Evolutionary conservation across 441 rosid species (phyloP).

Genomic region (Populus hybrid): DNA sequence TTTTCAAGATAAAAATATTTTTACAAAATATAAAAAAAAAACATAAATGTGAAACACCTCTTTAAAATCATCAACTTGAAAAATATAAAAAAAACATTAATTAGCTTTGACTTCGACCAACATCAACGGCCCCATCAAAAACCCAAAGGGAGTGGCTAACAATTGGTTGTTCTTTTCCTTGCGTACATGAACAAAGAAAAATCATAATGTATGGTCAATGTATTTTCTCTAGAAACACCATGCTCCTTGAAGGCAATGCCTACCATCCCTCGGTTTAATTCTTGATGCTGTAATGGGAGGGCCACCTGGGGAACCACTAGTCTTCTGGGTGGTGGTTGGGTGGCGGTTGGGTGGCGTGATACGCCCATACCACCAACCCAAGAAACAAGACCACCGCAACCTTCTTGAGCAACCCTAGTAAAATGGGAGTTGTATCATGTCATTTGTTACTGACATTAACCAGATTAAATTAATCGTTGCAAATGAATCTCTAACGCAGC

Average conservation of each 20-base stretch:
- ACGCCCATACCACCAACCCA: slow-evolving; percentile 53
- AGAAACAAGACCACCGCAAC: slow-evolving; percentile 30
- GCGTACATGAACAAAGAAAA: too few relatives aligned
- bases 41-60: too few relatives aligned
- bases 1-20: too few relatives aligned
- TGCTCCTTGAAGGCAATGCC: slow-evolving; percentile 61
- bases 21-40: too few relatives aligned
- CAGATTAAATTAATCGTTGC: background rate
- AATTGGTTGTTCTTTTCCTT: too few relatives aligned
- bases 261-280: slow-evolving; percentile 69
- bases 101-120: too few relatives aligned
- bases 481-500: background rate
- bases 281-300: slow-evolving; percentile 54
- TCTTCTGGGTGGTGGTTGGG: slow-evolving; percentile 41
- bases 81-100: too few relatives aligned
- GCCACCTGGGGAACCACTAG: slow-evolving; percentile 49
- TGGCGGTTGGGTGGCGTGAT: slow-evolving; percentile 51
- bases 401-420: slow-evolving; percentile 33
- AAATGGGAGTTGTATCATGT: background rate
- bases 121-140: too few relatives aligned
- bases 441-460: background rate
- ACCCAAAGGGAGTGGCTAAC: too few relatives aligned
- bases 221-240: slow-evolving; percentile 40
- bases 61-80: too few relatives aligned
- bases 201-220: too few relatives aligned